These are phyloP conservation scores for Sinapis alba DNA, from an alignment of 441 rosid genomes.

Conservation along the genomic window DNA sequence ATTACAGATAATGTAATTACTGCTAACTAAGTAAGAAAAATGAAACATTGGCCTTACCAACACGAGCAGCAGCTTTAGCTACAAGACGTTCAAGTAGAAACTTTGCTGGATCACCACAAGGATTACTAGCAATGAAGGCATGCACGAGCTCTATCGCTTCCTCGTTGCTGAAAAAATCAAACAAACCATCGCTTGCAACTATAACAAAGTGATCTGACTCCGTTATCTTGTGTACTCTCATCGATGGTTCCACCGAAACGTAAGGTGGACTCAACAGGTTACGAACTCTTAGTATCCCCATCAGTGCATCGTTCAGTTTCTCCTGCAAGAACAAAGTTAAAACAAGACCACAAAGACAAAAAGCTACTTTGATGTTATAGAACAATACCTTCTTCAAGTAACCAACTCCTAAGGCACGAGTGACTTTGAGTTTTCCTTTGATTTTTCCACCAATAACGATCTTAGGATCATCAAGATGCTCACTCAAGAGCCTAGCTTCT, in stretches of 20 bases:
- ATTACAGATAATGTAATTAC: not conserved
- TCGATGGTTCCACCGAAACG: slow-evolving; percentile 74
- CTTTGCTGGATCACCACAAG: slow-evolving; percentile 91
- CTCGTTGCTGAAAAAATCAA: slow-evolving; percentile 86
- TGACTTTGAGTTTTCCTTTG: slow-evolving; percentile 90
- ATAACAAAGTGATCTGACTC: slow-evolving; percentile 81
- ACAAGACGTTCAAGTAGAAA: slow-evolving; percentile 78
- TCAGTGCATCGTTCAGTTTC: slow-evolving; percentile 80
- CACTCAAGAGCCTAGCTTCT: slow-evolving; percentile 55
- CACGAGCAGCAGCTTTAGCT: slow-evolving; percentile 79
- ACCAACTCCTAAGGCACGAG: slow-evolving; percentile 95
- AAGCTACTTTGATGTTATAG: not conserved
- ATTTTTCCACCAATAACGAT: slow-evolving; percentile 70
- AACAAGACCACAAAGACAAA: not conserved
- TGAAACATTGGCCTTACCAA: slow-evolving; percentile 49
- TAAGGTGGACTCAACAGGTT: slow-evolving; percentile 90
- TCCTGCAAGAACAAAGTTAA: slow-evolving; percentile 46
- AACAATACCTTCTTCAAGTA: slow-evolving; percentile 80
- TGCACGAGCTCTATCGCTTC: slow-evolving; percentile 74
- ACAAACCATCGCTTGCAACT: slow-evolving; percentile 88
- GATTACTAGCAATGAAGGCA: slow-evolving; percentile 55
- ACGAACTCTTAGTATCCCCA: slow-evolving; percentile 90
- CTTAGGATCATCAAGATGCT: slow-evolving; percentile 85
- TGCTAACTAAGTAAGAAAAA: not conserved
- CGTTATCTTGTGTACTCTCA: slow-evolving; percentile 67